Conservation (phyloP, 2,329 filamentous ascomycete species). For the Fusarium anguioides region DNA sequence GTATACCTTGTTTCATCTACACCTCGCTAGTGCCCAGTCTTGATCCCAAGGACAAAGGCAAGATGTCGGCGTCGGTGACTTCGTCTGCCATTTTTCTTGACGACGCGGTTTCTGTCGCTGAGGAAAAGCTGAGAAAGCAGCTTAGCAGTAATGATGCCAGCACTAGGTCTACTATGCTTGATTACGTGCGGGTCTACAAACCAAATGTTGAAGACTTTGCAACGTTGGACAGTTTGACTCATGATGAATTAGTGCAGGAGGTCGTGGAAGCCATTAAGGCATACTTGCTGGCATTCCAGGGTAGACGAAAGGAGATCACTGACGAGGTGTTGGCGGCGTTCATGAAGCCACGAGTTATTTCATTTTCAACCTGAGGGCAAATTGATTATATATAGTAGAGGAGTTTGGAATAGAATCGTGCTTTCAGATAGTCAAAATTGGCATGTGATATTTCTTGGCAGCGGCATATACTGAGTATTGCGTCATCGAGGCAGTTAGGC, state of each 20-base stretch:
- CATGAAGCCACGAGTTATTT: neutral
- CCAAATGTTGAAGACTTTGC: neutral
- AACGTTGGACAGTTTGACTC: neutral
- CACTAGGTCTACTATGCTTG: conserved; percentile 2
- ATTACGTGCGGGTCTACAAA: neutral
- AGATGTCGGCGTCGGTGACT: conserved; percentile 1
- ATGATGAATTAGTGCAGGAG: neutral
- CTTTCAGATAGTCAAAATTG: neutral
- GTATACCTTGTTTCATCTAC: conserved; percentile 2
- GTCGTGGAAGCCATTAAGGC: neutral
- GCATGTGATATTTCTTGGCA: neutral
- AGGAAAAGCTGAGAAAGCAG: conserved; percentile 6
- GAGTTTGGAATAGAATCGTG: neutral
- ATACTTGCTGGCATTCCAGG: conserved; percentile 1
- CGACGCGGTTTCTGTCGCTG: neutral
- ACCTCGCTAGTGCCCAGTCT: conserved; percentile 6
- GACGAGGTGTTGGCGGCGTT: conserved; percentile 1
- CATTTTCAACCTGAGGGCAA: neutral
- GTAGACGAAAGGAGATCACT: neutral
- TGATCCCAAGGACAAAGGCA: neutral
- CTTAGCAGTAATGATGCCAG: neutral
- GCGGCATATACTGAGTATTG: neutral
- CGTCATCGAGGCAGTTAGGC: neutral
- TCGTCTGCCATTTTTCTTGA: conserved; percentile 5
- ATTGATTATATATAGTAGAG: neutral